Evolutionary conservation across 2,329 filamentous ascomycete genomes (phyloP), one percentile per base, ranked within the genome.

Genomic region (Verticillium dahliae): DNA sequence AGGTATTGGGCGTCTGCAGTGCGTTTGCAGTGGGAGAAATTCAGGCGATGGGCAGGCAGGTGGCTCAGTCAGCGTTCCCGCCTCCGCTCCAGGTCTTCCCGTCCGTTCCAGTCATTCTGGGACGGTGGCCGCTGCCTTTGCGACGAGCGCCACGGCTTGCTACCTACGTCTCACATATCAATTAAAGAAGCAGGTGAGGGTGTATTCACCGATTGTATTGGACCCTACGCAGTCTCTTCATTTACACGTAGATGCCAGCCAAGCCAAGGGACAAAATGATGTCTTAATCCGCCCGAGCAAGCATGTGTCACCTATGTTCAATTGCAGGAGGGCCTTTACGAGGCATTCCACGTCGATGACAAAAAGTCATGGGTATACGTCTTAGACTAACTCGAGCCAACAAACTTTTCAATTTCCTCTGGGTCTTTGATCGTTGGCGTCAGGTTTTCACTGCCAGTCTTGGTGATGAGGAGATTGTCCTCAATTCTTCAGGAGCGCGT

Each of bases 381-480:
- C 18, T 18, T 4, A 22, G 58, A 31, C 59, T 37, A 66, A 61
- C 61, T 65, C 4, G 61, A 45, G 60, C 61, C 59, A 31, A 66
- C 63, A 35, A 87, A 80, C 65, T 74, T 78, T 68, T 90, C 82
- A 72, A 90, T 76, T 68, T 86, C 83, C 15, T 78, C 81, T 3
- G 87, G 80, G 61, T 89, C 87, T 73, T 92, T 92, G 5, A 86
- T 81, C 4, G 87, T 87, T 13, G 85, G 86, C 1, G 90, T 93
- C 66, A 93, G 71, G 71, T 93, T 93, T 69, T 90, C 85, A 64
- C 83, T 85, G 6, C 90, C 89, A 27, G 79, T 79, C 58, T 84
- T 80, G 0, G 89, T 92, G 63, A 93, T 86, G 33, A 92, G 76
- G 35, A 93, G 82, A 70, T 93, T 90, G 70, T 90, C 87, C 78